Conservation (phyloP, 2,329 filamentous ascomycete genomes). For the Fusarium sp. region DNA sequence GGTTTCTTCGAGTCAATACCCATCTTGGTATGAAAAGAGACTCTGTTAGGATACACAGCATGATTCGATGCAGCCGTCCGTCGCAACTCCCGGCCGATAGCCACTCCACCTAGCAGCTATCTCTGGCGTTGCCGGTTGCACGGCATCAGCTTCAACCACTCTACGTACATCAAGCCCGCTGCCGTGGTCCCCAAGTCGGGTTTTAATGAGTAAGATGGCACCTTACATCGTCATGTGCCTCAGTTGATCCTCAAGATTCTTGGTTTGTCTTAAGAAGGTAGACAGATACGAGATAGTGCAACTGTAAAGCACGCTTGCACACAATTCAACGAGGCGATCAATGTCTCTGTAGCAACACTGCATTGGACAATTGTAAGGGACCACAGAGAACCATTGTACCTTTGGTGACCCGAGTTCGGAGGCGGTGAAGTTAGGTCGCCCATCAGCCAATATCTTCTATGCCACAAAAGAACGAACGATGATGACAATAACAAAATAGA, state of each 20-base stretch:
- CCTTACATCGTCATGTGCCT: constrained; percentile 26
- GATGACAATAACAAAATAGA: not conserved
- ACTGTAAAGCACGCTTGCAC: constrained; percentile 15
- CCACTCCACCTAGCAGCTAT: not conserved
- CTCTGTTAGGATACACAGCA: constrained; percentile 4
- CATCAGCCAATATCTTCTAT: not conserved
- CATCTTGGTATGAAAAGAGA: not conserved
- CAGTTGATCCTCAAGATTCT: constrained; percentile 21
- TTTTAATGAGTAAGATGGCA: constrained; percentile 1
- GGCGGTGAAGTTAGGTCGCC: constrained; percentile 17
- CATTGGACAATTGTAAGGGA: not conserved
- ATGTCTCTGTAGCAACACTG: not conserved
- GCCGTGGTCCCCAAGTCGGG: not conserved
- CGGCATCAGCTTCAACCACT: constrained; percentile 29
- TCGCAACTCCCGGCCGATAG: not conserved
- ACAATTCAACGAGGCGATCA: constrained; percentile 3
- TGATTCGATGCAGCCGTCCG: constrained; percentile 4
- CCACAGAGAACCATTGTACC: not conserved
- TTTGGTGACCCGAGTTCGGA: not conserved
- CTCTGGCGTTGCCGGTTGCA: constrained; percentile 22
- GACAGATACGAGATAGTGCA: constrained; percentile 20
- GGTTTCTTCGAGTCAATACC: constrained; percentile 2
- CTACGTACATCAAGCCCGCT: constrained; percentile 1
- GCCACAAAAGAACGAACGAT: not conserved
- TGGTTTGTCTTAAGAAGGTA: constrained; percentile 19